Evolutionary conservation across 2,329 filamentous ascomycete genomes (phyloP).

Genomic region (Aspergillus pseudonomiae): DNA sequence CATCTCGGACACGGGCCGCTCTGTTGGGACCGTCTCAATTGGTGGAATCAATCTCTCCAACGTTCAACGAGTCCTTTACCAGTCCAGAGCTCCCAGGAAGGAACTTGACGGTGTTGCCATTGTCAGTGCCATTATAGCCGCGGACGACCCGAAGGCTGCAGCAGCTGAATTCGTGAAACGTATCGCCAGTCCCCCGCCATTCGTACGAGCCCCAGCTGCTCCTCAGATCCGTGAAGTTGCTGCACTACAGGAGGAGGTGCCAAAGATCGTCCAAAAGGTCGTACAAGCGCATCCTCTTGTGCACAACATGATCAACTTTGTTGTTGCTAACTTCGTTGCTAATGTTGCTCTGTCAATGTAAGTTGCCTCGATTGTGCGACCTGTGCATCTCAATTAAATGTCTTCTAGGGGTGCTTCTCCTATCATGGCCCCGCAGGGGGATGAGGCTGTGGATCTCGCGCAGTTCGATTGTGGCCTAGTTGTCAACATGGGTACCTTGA

Average conservation of each 20-base stretch:
- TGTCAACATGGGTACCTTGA: slow-evolving; percentile 93
- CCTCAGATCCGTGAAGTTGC: slow-evolving; percentile 32
- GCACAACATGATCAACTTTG: slow-evolving; percentile 97
- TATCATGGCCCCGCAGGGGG: slow-evolving; percentile 89
- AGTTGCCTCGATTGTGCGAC: slow-evolving; percentile 15
- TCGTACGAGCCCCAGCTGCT: slow-evolving; percentile 33
- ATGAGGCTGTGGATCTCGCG: slow-evolving; percentile 80
- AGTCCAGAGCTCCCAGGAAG: slow-evolving; percentile 62
- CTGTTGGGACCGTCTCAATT: slow-evolving; percentile 71
- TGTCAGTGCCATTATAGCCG: slow-evolving; percentile 84
- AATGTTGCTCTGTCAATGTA: slow-evolving; percentile 80
- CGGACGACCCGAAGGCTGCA: slow-evolving; percentile 66
- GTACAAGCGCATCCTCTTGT: slow-evolving; percentile 70
- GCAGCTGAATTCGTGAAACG: slow-evolving; percentile 62
- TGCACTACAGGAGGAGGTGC: slow-evolving; percentile 39
- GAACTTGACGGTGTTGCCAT: slow-evolving; percentile 79
- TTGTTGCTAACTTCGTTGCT: slow-evolving; percentile 93
- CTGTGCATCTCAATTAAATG: not conserved
- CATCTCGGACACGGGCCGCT: slow-evolving; percentile 53
- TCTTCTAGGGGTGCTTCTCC: slow-evolving; percentile 71
- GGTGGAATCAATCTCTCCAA: slow-evolving; percentile 83
- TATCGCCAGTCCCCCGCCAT: slow-evolving; percentile 49
- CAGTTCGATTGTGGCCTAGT: slow-evolving; percentile 76
- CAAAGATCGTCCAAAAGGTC: slow-evolving; percentile 62
- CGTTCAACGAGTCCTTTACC: slow-evolving; percentile 71